phyloP scores from a whole-genome alignment of 2,329 filamentous ascomycete species.

The Escovopsis sp. region DNA sequence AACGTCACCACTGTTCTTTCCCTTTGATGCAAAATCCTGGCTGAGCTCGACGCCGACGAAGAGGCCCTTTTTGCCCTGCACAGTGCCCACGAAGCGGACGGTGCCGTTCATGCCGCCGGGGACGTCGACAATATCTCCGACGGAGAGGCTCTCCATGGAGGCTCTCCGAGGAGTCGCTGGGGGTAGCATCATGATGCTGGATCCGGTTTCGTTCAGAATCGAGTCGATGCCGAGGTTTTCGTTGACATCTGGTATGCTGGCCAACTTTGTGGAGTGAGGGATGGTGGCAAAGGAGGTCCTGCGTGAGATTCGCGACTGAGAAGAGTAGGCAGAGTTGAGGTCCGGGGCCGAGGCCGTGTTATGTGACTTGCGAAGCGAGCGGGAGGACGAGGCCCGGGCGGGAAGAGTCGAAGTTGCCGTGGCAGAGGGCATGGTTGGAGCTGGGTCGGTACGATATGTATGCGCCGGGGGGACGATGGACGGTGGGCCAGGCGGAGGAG shows the following conservation, averaged over 20 bases:
- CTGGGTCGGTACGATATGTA: neutral
- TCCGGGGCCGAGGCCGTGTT: slow-evolving; percentile 44
- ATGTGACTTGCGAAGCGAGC: slow-evolving; percentile 29
- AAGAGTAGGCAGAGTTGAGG: slow-evolving; percentile 35
- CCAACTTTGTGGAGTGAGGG: slow-evolving; percentile 42
- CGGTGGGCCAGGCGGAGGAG: neutral
- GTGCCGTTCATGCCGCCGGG: slow-evolving; percentile 85
- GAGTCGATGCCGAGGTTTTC: slow-evolving; percentile 47
- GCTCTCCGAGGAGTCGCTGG: slow-evolving; percentile 38
- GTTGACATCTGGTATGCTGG: slow-evolving; percentile 51
- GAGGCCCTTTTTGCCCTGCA: slow-evolving; percentile 75
- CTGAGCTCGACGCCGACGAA: slow-evolving; percentile 90
- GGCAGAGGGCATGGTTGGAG: slow-evolving; percentile 8
- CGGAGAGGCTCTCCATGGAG: slow-evolving; percentile 40
- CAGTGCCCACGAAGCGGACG: slow-evolving; percentile 75
- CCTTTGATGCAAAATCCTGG: slow-evolving; percentile 62
- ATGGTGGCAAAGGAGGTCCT: slow-evolving; percentile 60
- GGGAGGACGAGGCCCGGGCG: slow-evolving; percentile 11
- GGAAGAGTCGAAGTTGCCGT: slow-evolving; percentile 9
- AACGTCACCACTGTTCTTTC: slow-evolving; percentile 93
- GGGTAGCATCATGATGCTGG: slow-evolving; percentile 29
- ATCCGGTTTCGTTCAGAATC: slow-evolving; percentile 23
- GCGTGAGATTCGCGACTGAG: slow-evolving; percentile 41
- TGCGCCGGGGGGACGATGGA: neutral
- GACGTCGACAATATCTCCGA: slow-evolving; percentile 80